Evolutionary conservation across 208 protist genomes (phyloP).

Genomic region (Wallacemonas sp.): DNA sequence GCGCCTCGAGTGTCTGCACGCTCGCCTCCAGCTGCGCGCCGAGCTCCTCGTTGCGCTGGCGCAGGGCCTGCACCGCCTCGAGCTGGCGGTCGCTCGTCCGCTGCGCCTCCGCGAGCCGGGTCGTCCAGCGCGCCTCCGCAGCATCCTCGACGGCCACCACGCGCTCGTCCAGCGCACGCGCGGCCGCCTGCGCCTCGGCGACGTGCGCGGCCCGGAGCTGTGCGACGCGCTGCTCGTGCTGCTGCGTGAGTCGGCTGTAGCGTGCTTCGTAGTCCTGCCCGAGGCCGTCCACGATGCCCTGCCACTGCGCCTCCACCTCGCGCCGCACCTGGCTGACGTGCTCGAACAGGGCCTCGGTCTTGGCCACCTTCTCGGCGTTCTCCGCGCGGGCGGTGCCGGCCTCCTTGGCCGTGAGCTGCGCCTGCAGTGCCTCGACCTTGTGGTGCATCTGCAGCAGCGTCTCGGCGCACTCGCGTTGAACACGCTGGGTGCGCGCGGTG

Average conservation of each 20-base stretch:
- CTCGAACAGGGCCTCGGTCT: constrained; percentile 15
- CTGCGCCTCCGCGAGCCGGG: not conserved
- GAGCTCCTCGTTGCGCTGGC: constrained; percentile 22
- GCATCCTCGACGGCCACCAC: constrained; percentile 30
- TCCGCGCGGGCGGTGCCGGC: constrained; percentile 14
- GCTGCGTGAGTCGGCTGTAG: constrained; percentile 16
- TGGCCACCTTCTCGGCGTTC: constrained; percentile 23
- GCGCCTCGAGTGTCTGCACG: constrained; percentile 20
- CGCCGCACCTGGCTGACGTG: constrained; percentile 14
- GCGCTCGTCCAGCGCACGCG: constrained; percentile 15
- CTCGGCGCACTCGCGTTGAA: constrained; percentile 36
- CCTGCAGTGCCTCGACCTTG: constrained; percentile 23
- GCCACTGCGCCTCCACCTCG: constrained; percentile 38
- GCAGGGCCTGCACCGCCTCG: constrained; percentile 20
- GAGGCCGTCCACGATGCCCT: constrained; percentile 21
- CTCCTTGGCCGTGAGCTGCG: constrained; percentile 29
- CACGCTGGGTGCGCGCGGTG: constrained; percentile 26
- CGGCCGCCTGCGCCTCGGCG: constrained; percentile 13
- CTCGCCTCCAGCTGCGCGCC: constrained; percentile 16
- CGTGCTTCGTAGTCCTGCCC: constrained; percentile 30
- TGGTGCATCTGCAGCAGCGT: constrained; percentile 31
- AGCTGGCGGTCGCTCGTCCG: constrained; percentile 24
- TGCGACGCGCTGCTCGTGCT: constrained; percentile 36
- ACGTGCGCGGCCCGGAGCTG: constrained; percentile 25
- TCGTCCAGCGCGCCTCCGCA: constrained; percentile 11